phyloP scores from a whole-genome alignment of 2,329 filamentous ascomycete genomes.

The Aspergillus sp. region DNA sequence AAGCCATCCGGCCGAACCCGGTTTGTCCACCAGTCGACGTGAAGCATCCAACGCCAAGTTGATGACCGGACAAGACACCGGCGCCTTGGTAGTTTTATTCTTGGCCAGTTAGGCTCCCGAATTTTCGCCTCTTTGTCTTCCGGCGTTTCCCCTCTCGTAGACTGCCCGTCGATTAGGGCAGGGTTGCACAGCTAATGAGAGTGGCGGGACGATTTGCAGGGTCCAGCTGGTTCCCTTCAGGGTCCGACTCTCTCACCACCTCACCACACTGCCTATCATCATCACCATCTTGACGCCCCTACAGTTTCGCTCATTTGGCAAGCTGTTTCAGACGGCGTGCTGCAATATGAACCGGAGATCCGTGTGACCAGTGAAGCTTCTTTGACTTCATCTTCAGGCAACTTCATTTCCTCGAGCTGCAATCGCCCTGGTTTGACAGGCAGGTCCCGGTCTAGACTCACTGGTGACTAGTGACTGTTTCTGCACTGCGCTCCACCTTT shows the following conservation, averaged over 20 bases:
- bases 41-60: no score
- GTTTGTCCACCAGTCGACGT: not conserved
- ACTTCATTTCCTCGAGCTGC: not conserved
- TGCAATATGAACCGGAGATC: conserved; percentile 2
- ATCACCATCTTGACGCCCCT: not conserved
- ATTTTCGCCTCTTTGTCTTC: not conserved
- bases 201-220: conserved; percentile 7
- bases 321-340: not conserved
- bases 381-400: conserved; percentile 1
- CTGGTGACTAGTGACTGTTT: not conserved
- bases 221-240: conserved; percentile 4
- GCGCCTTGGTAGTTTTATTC: not conserved
- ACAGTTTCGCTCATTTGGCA: not conserved
- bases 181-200: not conserved
- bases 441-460: not conserved
- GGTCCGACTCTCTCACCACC: not conserved
- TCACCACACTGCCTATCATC: not conserved
- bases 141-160: not conserved
- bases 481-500: not conserved
- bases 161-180: not conserved
- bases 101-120: conserved; percentile 3
- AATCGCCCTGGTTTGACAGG: not conserved
- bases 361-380: conserved; percentile 7
- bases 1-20: not conserved
- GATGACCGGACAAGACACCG: not conserved